These are phyloP conservation scores for Fomitiporia mediterranea DNA, from an alignment of 1,284 basidiomycete genomes.

Conservation along the genomic window DNA sequence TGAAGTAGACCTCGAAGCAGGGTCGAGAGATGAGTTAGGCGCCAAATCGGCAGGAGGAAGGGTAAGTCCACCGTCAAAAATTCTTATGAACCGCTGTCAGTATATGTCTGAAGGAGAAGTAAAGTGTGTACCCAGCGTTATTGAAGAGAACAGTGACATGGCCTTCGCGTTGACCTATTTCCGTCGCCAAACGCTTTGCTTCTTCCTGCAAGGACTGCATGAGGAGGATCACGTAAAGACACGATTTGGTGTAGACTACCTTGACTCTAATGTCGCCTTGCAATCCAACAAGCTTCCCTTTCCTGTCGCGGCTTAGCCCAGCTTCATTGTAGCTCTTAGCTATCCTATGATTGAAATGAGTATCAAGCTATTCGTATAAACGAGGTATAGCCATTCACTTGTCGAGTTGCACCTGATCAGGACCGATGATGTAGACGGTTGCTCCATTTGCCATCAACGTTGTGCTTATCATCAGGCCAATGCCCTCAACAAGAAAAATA, in stretches of 20 bases:
- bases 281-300: conserved; percentile 39
- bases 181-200: conserved; percentile 40
- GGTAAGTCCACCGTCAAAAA: conserved; percentile 12
- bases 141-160: conserved; percentile 43
- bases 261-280: conserved; percentile 44
- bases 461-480: conserved; percentile 44
- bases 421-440: conserved; percentile 45
- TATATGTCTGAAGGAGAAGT: too few species aligned
- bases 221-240: neutral
- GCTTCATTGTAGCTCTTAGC: conserved; percentile 37
- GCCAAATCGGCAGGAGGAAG: conserved; percentile 29
- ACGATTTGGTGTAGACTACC: conserved; percentile 26
- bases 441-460: conserved; percentile 48
- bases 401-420: conserved; percentile 41
- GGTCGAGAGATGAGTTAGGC: conserved; percentile 27
- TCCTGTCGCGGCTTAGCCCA: conserved; percentile 28
- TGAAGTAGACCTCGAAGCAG: conserved; percentile 29
- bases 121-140: conserved; percentile 37
- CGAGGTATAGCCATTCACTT: conserved; percentile 27
- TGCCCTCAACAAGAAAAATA: conserved; percentile 33
- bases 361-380: neutral
- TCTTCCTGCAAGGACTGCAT: conserved; percentile 33
- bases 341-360: conserved; percentile 29
- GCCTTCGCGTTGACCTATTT: conserved; percentile 35
- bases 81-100: neutral